Evolutionary conservation across 352 stramenopile genomes (phyloP).

Genomic region (Globisporangium lucens): DNA sequence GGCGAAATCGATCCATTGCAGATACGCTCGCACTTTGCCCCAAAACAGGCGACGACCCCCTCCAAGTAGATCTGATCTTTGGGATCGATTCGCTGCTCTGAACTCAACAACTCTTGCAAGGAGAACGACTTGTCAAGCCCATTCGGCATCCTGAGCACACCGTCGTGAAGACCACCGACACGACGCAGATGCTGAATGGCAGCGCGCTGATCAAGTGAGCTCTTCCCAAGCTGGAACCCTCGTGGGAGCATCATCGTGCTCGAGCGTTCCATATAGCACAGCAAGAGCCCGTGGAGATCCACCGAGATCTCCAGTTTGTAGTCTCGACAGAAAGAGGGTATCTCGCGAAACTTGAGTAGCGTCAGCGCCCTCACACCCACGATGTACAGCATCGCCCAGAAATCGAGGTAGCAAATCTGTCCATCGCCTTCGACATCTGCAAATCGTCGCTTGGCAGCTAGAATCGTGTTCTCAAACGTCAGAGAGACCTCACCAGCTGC

Average conservation of each 20-base stretch:
- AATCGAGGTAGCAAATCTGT: slow-evolving; percentile 75
- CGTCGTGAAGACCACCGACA: slow-evolving; percentile 48
- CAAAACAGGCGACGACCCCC: slow-evolving; percentile 22
- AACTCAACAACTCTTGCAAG: slow-evolving; percentile 36
- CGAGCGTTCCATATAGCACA: slow-evolving; percentile 59
- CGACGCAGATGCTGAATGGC: slow-evolving; percentile 37
- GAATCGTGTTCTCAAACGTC: slow-evolving; percentile 53
- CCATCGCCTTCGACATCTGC: slow-evolving; percentile 53
- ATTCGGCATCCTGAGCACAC: slow-evolving; percentile 34
- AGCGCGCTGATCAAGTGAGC: slow-evolving; percentile 43
- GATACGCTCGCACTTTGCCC: slow-evolving; percentile 35
- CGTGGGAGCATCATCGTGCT: slow-evolving; percentile 53
- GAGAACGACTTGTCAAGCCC: slow-evolving; percentile 35
- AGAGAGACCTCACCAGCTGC: slow-evolving; percentile 30
- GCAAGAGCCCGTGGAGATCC: slow-evolving; percentile 40
- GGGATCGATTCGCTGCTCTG: slow-evolving; percentile 11
- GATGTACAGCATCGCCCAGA: slow-evolving; percentile 84
- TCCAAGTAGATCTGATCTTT: slow-evolving; percentile 36
- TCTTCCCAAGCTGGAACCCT: slow-evolving; percentile 50
- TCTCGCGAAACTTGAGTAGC: slow-evolving; percentile 62
- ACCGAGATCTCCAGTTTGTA: slow-evolving; percentile 74
- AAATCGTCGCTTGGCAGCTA: slow-evolving; percentile 45
- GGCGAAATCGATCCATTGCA: slow-evolving; percentile 39
- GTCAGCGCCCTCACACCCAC: slow-evolving; percentile 48
- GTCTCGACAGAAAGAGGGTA: slow-evolving; percentile 67